Evolutionary conservation across 371 early-diverging fungal species (phyloP), one percentile per base, ranked within the genome.

Genomic region (Syncephalastrum sp.): DNA sequence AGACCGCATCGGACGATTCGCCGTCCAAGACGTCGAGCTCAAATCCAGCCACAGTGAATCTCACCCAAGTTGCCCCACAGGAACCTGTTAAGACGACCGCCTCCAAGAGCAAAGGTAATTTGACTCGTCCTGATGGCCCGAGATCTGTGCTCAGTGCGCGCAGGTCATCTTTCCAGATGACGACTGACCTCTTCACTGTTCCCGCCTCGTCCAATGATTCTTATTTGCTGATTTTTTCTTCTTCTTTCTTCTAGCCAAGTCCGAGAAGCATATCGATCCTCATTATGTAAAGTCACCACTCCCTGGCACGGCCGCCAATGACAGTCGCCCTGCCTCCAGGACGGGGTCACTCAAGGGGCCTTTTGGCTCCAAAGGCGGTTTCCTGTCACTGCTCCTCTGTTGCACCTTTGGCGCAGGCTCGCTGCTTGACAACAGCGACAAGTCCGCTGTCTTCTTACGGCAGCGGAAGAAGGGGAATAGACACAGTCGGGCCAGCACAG

Each of bases 381-480:
- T 66, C 47, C 38, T 66, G 42, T 66, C 66, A 8, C 38, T 66
- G 15, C 42, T 66, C 41, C 44, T 66, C 8, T 66, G 66, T 47
- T 66, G 66, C 42, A 52, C 66, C 15, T 53, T 49, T 19, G 64
- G 64, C 7, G 63, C 63, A 10, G 56, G 56, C 12, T 43, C 54
- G 13, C 17, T 61, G 17, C 44, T 54, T 5, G 61, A 60, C 41
- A 59, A 53, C 27, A 41, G 50, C 14, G 61, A 61, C 45, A 61
- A 61, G 29, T 54, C 61, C 7, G 17, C 58, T 33, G 45, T 47
- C 13, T 49, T 56, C n/a, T 24, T 56, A 19, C 56, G 38, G 33
- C 50, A 49, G 25, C 42, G 45, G 44, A 41, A 38, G 27, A 44
- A 61, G 29, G 19, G 23, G 13, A 55, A 55, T 33, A 24, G 47